A percentile compares a stretch with the other conserved stretches of the same genome.
Conservation (phyloP, 345 rosid species). For the Hibiscus syriacus region DNA sequence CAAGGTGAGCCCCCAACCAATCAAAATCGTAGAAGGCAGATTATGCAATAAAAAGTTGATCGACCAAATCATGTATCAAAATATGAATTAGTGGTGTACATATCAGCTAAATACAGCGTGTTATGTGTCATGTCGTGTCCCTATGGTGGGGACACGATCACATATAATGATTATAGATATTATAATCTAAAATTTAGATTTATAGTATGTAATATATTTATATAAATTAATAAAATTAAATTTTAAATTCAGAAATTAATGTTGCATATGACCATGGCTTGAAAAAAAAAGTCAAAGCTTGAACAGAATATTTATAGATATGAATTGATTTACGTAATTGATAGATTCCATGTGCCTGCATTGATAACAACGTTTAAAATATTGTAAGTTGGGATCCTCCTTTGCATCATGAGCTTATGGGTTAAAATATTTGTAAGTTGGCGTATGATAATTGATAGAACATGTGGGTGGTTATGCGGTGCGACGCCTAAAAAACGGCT, state of each 20-base stretch:
- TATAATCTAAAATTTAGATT: too few species aligned
- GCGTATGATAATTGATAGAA: not conserved
- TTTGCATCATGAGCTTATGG: not conserved
- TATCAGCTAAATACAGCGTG: not conserved
- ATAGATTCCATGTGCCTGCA: constrained; percentile 11
- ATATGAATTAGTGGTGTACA: not conserved
- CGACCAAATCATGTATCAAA: not conserved
- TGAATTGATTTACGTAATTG: constrained; percentile 2
- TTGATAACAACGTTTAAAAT: too few species aligned
- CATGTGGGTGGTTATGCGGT: too few species aligned
- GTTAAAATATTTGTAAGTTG: constrained; percentile 1
- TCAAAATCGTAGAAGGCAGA: not conserved
- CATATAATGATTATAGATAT: too few species aligned
- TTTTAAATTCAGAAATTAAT: too few species aligned
- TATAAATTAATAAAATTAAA: not conserved
- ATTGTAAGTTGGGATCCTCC: not conserved
- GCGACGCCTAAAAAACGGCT: too few species aligned
- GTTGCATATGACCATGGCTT: not conserved
- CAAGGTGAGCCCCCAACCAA: not conserved
- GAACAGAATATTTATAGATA: not conserved
- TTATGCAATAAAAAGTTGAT: not conserved
- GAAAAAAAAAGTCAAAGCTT: not conserved
- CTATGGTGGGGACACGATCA: not conserved
- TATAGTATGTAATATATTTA: too few species aligned
- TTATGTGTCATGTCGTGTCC: not conserved